These are phyloP conservation scores for Gaertneriomyces sp. DNA, from an alignment of 192 early-diverging fungal species.

Conservation along the genomic window DNA sequence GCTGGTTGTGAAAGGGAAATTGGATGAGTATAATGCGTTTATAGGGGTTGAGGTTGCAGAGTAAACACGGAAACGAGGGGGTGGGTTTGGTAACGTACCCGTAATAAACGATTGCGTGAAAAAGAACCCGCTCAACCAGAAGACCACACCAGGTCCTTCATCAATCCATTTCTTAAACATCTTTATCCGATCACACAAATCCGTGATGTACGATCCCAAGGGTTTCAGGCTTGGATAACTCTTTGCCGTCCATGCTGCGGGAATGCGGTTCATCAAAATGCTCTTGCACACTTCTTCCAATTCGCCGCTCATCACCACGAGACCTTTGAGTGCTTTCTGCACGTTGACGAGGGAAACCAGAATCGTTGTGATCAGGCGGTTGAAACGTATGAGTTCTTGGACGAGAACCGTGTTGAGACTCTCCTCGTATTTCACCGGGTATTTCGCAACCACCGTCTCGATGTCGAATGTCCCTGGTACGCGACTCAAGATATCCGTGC, in stretches of 20 bases:
- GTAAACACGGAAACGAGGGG: neutral
- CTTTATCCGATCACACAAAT: conserved; percentile 50
- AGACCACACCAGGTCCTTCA: conserved; percentile 49
- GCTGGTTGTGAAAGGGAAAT: conserved; percentile 29
- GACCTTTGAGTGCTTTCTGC: conserved; percentile 61
- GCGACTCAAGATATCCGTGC: conserved; percentile 50
- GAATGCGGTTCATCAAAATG: conserved; percentile 51
- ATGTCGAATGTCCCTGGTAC: conserved; percentile 50
- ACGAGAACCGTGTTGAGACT: conserved; percentile 66
- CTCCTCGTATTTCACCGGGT: conserved; percentile 60
- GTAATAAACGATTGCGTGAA: conserved; percentile 70
- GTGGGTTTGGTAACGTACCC: conserved; percentile 27
- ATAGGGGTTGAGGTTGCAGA: neutral
- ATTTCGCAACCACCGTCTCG: conserved; percentile 46
- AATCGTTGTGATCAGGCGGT: conserved; percentile 54
- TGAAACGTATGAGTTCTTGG: conserved; percentile 67
- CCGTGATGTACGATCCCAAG: conserved; percentile 52
- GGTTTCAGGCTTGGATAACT: conserved; percentile 63
- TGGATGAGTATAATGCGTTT: neutral
- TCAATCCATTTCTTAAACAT: conserved; percentile 62
- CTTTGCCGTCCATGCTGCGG: conserved; percentile 60
- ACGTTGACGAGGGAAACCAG: conserved; percentile 55
- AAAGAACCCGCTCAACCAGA: conserved; percentile 67
- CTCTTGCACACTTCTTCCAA: conserved; percentile 63
- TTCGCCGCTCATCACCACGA: conserved; percentile 61